Conservation (phyloP, 306 rosid genomes). For the Benincasa hispida region DNA sequence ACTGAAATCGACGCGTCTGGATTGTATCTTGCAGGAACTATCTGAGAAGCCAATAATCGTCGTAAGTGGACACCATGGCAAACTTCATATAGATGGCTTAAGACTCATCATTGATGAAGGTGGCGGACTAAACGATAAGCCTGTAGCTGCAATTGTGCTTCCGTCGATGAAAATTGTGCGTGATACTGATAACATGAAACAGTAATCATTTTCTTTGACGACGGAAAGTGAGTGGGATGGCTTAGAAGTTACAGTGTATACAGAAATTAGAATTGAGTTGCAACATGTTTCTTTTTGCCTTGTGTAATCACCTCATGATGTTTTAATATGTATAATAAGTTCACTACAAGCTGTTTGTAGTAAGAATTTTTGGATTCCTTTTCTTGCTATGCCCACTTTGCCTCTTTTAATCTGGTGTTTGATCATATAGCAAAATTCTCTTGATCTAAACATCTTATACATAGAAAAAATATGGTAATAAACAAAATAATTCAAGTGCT, state of each 20-base stretch:
- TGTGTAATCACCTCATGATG: neutral
- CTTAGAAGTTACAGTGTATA: neutral
- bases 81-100: slow-evolving; percentile 58
- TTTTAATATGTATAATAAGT: neutral
- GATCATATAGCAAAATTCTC: neutral
- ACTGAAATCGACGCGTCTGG: neutral
- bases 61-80: slow-evolving; percentile 87
- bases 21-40: slow-evolving; percentile 37
- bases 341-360: neutral
- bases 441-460: neutral
- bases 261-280: neutral
- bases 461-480: no score
- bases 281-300: neutral
- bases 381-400: neutral
- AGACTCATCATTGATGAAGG: slow-evolving; percentile 75
- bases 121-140: slow-evolving; percentile 43
- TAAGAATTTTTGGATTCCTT: neutral
- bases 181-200: slow-evolving; percentile 35
- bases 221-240: neutral
- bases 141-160: slow-evolving; percentile 74
- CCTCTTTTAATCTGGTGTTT: neutral
- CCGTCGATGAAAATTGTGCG: slow-evolving; percentile 63
- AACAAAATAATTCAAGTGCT: no score
- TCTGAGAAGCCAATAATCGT: slow-evolving; percentile 37
- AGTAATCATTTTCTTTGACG: no score